phyloP scores from a whole-genome alignment of 192 early-diverging fungal genomes.

The Gorgonomyces haynaldii region DNA sequence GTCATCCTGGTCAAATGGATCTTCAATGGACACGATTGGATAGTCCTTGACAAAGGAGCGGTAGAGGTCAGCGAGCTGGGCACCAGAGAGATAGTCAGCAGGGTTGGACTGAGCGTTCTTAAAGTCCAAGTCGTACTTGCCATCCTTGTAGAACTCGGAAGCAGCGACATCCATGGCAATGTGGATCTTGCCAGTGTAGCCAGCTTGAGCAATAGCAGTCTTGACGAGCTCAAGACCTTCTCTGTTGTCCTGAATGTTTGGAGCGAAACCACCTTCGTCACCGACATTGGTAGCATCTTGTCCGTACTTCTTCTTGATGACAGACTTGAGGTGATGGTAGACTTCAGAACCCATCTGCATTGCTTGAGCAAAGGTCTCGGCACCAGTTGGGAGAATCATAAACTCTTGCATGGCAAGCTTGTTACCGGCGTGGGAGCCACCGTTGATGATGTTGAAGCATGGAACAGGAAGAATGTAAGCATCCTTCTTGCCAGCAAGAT shows the following conservation, averaged over 20 bases:
- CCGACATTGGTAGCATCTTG: conserved; percentile 97
- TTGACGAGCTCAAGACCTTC: conserved; percentile 91
- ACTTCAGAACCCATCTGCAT: conserved; percentile 97
- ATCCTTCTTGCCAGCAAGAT: conserved; percentile 69
- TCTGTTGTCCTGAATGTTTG: conserved; percentile 93
- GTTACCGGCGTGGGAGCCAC: conserved; percentile 98
- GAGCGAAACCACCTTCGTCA: conserved; percentile 99
- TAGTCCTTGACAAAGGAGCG: conserved; percentile 66
- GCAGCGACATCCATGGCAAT: conserved; percentile 98
- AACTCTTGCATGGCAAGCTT: conserved; percentile 99
- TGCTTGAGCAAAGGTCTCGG: conserved; percentile 82
- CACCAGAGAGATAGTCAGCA: conserved; percentile 58
- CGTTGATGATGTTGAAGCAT: conserved; percentile 98
- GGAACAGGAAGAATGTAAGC: conserved; percentile 92
- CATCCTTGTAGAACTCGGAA: conserved; percentile 96
- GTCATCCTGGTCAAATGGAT: conserved; percentile 99
- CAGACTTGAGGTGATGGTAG: conserved; percentile 90
- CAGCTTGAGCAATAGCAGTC: conserved; percentile 82
- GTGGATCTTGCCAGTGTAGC: conserved; percentile 91
- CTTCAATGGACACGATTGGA: conserved; percentile 86
- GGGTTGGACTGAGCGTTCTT: conserved; percentile 81
- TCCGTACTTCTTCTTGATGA: conserved; percentile 98
- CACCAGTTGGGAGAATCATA: conserved; percentile 98
- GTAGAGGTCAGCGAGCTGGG: conserved; percentile 79
- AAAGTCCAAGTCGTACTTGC: conserved; percentile 97